These are phyloP conservation scores for Ammopiptanthus mongolicus DNA, from an alignment of 306 rosid genomes.

Conservation along the genomic window DNA sequence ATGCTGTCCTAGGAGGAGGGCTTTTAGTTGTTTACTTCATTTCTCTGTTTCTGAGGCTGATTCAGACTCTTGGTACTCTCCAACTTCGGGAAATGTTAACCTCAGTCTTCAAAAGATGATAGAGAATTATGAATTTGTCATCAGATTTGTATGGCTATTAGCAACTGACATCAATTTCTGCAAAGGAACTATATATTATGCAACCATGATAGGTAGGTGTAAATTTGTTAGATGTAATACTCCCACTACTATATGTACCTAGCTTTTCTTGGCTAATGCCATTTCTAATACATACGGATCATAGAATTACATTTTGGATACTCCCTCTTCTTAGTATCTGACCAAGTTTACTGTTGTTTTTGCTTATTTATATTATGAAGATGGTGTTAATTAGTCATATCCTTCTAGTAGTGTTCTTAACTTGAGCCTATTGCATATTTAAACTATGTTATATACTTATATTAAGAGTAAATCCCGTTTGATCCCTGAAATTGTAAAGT, in stretches of 20 bases:
- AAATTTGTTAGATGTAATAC: slow-evolving; percentile 1
- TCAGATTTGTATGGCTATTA: background rate
- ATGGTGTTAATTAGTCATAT: background rate
- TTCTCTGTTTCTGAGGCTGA: slow-evolving; percentile 39
- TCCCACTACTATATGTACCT: slow-evolving; percentile 17
- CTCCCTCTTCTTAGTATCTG: background rate
- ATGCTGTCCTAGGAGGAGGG: slow-evolving; percentile 43
- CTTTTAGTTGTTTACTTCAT: slow-evolving; percentile 38
- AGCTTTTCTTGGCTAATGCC: background rate
- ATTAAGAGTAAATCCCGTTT: too few relatives aligned
- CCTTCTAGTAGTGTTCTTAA: background rate
- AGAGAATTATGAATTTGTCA: background rate
- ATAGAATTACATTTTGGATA: background rate
- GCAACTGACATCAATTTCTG: slow-evolving; percentile 12
- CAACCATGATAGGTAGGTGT: background rate
- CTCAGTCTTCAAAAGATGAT: background rate
- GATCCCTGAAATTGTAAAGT: too few relatives aligned
- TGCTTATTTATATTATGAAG: background rate
- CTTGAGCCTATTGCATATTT: background rate
- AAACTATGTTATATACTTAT: too few relatives aligned
- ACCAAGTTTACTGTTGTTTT: background rate
- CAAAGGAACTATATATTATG: background rate
- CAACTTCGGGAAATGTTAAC: slow-evolving; percentile 14
- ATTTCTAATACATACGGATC: background rate
- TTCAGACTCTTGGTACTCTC: slow-evolving; percentile 39